phyloP scores from a whole-genome alignment of 345 rosid species.

The Combretum micranthum region DNA sequence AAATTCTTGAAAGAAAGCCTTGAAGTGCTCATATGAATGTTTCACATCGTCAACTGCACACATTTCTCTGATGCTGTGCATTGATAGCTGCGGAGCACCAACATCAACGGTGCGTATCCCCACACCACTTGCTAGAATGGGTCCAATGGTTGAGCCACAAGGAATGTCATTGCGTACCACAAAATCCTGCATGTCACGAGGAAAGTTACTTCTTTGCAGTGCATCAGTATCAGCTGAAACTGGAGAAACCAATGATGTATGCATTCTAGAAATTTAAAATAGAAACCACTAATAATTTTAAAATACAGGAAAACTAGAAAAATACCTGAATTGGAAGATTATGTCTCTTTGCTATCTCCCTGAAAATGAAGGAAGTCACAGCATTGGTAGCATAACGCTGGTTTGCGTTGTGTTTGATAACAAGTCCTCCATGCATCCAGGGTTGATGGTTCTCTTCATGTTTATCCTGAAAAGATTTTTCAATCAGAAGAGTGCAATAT shows the following conservation, averaged over 20 bases:
- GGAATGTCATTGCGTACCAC: constrained; percentile 93
- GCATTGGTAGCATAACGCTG: constrained; percentile 97
- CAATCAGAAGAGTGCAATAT: background rate
- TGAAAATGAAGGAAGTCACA: constrained; percentile 71
- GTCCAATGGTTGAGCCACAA: constrained; percentile 97
- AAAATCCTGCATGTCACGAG: constrained; percentile 52
- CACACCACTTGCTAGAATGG: constrained; percentile 86
- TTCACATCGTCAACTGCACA: constrained; percentile 81
- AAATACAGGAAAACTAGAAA: background rate
- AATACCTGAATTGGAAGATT: constrained; percentile 75
- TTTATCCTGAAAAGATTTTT: constrained; percentile 53
- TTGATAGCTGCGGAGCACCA: constrained; percentile 91
- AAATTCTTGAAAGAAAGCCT: constrained; percentile 72
- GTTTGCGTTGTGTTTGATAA: constrained; percentile 91
- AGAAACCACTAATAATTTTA: too few relatives aligned
- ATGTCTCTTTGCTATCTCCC: constrained; percentile 73
- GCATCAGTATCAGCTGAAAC: too few relatives aligned
- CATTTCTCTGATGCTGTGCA: constrained; percentile 99
- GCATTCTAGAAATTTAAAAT: background rate
- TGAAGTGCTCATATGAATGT: constrained; percentile 83
- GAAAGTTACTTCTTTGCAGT: too few relatives aligned
- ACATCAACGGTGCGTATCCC: constrained; percentile 95
- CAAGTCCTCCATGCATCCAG: constrained; percentile 96
- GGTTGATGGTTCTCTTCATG: constrained; percentile 98
- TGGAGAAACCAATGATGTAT: background rate